A percentile compares a stretch with the other conserved stretches of the same genome.
phyloP scores from a whole-genome alignment of 805 yeast genomes.

The Kurtzmaniella cleridarum region DNA sequence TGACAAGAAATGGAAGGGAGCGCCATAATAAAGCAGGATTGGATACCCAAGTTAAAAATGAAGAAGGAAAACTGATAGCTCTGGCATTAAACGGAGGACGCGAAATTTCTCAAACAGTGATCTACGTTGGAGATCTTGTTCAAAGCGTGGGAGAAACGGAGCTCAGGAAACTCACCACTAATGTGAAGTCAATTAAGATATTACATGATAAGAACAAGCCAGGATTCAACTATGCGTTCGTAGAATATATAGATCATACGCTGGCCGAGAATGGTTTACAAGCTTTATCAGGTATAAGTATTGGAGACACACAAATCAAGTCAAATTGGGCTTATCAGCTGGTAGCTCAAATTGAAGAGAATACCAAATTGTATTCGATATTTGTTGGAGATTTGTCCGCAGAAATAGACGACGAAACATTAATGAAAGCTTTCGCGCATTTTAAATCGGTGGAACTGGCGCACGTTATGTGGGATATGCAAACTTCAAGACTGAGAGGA shows the following conservation, averaged over 20 bases:
- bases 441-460: constrained; percentile 69
- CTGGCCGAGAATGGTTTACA: constrained; percentile 61
- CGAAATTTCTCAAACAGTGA: constrained; percentile 64
- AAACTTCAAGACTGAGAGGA: constrained; percentile 85
- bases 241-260: constrained; percentile 58
- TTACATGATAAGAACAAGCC: constrained; percentile 69
- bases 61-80: constrained; percentile 42
- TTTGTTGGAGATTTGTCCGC: constrained; percentile 84
- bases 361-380: constrained; percentile 51
- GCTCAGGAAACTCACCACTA: constrained; percentile 50
- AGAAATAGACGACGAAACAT: constrained; percentile 75
- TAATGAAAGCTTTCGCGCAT: constrained; percentile 50
- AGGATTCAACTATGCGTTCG: constrained; percentile 77
- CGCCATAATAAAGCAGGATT: background rate
- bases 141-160: constrained; percentile 59
- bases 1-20: background rate
- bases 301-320: constrained; percentile 52
- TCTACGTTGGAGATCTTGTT: constrained; percentile 74
- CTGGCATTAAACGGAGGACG: constrained; percentile 77
- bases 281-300: constrained; percentile 51
- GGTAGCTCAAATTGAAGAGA: constrained; percentile 47
- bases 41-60: background rate
- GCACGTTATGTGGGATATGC: constrained; percentile 97
- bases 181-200: constrained; percentile 45
- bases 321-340: constrained; percentile 85